Percentiles rank a stretch among this genome's conserved stretches.
Conservation (phyloP, 768 basidiomycete species). For the Rossbeevera mucosa region DNA sequence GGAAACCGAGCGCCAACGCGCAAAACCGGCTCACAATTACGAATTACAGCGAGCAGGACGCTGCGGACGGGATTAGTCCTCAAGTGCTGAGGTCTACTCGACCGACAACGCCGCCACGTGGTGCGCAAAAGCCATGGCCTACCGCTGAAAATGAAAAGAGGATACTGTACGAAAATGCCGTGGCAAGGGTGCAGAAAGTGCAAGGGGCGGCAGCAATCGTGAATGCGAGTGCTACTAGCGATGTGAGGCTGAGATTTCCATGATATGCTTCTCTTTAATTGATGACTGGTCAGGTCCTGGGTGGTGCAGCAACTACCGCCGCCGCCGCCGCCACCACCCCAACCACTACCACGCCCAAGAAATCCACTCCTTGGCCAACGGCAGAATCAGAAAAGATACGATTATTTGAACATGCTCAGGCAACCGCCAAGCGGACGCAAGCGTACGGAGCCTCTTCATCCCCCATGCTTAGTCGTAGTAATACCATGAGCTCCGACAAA, state of each 20-base stretch:
- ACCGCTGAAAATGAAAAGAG: slow-evolving; percentile 47
- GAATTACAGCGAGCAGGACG: slow-evolving; percentile 40
- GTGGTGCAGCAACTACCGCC: not conserved
- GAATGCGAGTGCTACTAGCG: slow-evolving; percentile 23
- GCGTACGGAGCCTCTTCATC: slow-evolving; percentile 32
- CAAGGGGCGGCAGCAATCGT: slow-evolving; percentile 33
- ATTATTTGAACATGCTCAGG: slow-evolving; percentile 66
- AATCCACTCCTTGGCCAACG: slow-evolving; percentile 44
- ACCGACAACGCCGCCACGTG: slow-evolving; percentile 27
- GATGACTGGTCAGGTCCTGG: slow-evolving; percentile 9
- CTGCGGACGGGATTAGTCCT: slow-evolving; percentile 29
- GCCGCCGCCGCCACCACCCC: not conserved
- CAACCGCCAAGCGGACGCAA: slow-evolving; percentile 58
- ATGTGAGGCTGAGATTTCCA: slow-evolving; percentile 18
- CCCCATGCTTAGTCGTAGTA: slow-evolving; percentile 24
- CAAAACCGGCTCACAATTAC: slow-evolving; percentile 39
- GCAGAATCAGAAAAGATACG: slow-evolving; percentile 75
- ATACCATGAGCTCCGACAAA: slow-evolving; percentile 18
- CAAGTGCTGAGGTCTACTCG: slow-evolving; percentile 7
- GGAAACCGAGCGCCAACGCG: slow-evolving; percentile 30
- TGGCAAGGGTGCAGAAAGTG: slow-evolving; percentile 35
- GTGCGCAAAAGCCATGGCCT: slow-evolving; percentile 18
- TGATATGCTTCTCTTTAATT: not conserved
- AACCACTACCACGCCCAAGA: slow-evolving; percentile 12
- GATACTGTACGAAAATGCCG: slow-evolving; percentile 35